Evolutionary conservation across 2,329 filamentous ascomycete genomes (phyloP).

Genomic region (Pseudogymnoascus sp.): DNA sequence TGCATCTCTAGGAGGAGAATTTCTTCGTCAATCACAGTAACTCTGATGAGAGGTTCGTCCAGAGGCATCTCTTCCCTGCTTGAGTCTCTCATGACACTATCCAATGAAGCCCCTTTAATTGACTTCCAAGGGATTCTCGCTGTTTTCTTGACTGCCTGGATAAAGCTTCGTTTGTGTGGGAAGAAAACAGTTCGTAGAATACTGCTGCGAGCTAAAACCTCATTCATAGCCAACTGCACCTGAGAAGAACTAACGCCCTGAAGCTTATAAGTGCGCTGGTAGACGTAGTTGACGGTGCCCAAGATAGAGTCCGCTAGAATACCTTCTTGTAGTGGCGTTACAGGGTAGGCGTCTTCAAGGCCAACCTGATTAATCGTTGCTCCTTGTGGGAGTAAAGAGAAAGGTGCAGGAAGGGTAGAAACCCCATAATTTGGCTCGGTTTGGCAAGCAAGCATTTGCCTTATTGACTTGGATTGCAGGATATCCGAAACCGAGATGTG

Average conservation of each 20-base stretch:
- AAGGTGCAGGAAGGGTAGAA: background rate
- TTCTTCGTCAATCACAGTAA: background rate
- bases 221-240: background rate
- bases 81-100: background rate
- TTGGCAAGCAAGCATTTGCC: background rate
- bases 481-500: constrained; percentile 1
- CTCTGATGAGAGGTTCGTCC: background rate
- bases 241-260: background rate
- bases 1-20: constrained; percentile 3
- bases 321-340: constrained; percentile 32
- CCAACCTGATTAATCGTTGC: constrained; percentile 5
- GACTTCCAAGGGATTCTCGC: background rate
- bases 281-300: constrained; percentile 29
- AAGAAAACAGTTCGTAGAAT: background rate
- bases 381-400: constrained; percentile 1
- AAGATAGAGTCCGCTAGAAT: constrained; percentile 30
- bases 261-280: constrained; percentile 14
- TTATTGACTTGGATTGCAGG: background rate
- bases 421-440: background rate
- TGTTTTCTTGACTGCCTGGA: background rate
- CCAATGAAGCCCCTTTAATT: background rate
- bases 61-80: background rate
- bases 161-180: background rate
- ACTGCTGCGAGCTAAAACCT: background rate
- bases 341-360: constrained; percentile 32